These are phyloP conservation scores for Lycium barbarum DNA, from an alignment of 257 asterid genomes.

Conservation along the genomic window DNA sequence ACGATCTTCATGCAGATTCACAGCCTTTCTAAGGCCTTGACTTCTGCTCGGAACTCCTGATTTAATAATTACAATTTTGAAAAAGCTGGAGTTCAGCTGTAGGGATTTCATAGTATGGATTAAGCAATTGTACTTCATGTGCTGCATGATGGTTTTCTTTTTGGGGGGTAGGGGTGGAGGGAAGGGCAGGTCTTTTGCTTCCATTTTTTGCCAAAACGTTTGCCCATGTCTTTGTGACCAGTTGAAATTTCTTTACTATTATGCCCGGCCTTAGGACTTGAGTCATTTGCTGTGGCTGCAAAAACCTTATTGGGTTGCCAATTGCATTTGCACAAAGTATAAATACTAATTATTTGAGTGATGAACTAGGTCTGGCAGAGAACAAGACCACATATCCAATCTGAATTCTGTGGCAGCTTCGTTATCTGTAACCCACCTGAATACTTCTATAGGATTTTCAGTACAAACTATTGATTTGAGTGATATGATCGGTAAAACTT, in stretches of 20 bases:
- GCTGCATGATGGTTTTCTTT: background rate
- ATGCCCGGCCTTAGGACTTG: background rate
- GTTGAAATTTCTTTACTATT: background rate
- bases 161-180: background rate
- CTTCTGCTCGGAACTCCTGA: background rate
- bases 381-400: conserved; percentile 13
- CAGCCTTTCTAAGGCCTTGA: background rate
- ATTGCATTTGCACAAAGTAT: background rate
- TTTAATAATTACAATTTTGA: conserved; percentile 7
- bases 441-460: background rate
- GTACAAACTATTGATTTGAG: background rate
- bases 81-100: conserved; percentile 5
- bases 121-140: background rate
- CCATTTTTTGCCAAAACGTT: background rate
- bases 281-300: background rate
- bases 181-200: background rate
- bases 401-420: conserved; percentile 14
- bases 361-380: background rate
- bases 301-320: background rate
- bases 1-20: background rate
- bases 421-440: background rate
- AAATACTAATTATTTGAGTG: background rate
- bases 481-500: background rate
- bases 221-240: background rate
- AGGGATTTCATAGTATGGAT: background rate